Percentiles rank a stretch among this genome's conserved stretches.
Conservation (phyloP, 2,329 filamentous ascomycete species). For the Cercospora sp. region DNA sequence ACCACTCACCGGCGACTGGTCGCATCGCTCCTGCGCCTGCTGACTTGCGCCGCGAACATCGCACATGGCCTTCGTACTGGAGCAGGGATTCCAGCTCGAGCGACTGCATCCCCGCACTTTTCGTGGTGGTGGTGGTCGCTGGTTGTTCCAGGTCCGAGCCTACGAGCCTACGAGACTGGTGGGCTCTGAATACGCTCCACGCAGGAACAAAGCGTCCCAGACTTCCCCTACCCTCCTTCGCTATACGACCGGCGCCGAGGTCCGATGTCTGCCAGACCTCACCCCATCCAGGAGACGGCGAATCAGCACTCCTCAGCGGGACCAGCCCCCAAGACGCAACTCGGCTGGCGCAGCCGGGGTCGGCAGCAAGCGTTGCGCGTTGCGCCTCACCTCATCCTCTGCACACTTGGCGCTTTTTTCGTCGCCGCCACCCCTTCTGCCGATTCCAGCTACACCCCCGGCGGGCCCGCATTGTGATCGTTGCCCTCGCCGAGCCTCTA, state of each 20-base stretch:
- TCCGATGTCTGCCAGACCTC: neutral
- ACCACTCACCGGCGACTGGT: slow-evolving; percentile 1
- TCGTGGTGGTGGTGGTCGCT: neutral
- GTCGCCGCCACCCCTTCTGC: neutral
- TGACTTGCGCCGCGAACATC: neutral
- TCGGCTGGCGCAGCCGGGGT: slow-evolving; percentile 4
- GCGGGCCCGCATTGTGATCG: slow-evolving; percentile 1
- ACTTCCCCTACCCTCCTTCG: neutral
- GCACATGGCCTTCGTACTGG: neutral
- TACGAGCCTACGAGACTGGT: neutral
- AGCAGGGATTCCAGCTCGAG: neutral
- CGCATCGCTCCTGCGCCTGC: slow-evolving; percentile 1
- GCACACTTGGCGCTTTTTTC: neutral
- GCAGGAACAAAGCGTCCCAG: slow-evolving; percentile 7
- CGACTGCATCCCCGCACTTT: slow-evolving; percentile 2
- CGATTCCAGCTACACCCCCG: neutral
- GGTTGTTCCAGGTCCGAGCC: neutral
- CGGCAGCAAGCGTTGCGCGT: slow-evolving; percentile 1
- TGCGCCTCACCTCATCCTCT: neutral
- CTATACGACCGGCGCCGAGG: slow-evolving; percentile 2
- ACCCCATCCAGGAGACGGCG: neutral
- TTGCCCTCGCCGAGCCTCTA: slow-evolving; percentile 12
- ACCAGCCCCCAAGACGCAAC: neutral
- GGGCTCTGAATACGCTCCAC: neutral
- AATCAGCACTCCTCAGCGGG: neutral